Conservation (phyloP, 306 rosid genomes). For the Cicer yamashitae region DNA sequence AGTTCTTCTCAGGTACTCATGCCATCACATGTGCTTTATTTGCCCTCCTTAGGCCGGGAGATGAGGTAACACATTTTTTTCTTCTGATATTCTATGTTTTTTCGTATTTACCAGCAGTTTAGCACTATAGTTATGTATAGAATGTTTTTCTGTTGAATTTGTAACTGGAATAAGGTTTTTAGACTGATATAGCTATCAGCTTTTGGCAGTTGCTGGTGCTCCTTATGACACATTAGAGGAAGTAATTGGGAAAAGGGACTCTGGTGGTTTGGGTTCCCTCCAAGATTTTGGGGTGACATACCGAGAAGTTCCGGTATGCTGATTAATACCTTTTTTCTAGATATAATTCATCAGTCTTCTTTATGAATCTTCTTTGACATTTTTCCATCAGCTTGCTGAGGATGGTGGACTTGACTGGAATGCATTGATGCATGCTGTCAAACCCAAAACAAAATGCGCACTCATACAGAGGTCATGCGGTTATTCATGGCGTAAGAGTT, state of each 20-base stretch:
- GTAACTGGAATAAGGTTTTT: conserved; percentile 44
- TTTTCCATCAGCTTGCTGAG: conserved; percentile 69
- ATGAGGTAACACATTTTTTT: conserved; percentile 71
- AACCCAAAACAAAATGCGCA: conserved; percentile 82
- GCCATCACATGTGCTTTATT: conserved; percentile 91
- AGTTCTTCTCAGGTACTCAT: conserved; percentile 99
- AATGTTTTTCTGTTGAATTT: conserved; percentile 29
- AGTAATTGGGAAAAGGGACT: conserved; percentile 91
- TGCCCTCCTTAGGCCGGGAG: conserved; percentile 85
- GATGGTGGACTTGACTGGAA: conserved; percentile 90
- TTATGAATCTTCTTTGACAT: conserved; percentile 17
- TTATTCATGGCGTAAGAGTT: conserved; percentile 93
- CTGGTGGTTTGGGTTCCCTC: conserved; percentile 83
- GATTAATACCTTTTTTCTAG: conserved; percentile 9
- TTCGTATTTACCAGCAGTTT: conserved; percentile 28
- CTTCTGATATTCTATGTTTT: conserved; percentile 34
- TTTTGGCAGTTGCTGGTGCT: conserved; percentile 97
- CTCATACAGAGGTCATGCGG: conserved; percentile 95
- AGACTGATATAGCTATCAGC: conserved; percentile 72
- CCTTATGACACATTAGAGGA: conserved; percentile 96
- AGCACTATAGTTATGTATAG: conserved; percentile 1
- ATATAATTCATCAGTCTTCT: conserved; percentile 33
- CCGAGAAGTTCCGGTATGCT: conserved; percentile 88
- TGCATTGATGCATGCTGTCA: conserved; percentile 65
- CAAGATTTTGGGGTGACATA: conserved; percentile 88